Evolutionary conservation across 176 grass and related monocot species (phyloP).

Genomic region (Ampelocalamus luodianensis): DNA sequence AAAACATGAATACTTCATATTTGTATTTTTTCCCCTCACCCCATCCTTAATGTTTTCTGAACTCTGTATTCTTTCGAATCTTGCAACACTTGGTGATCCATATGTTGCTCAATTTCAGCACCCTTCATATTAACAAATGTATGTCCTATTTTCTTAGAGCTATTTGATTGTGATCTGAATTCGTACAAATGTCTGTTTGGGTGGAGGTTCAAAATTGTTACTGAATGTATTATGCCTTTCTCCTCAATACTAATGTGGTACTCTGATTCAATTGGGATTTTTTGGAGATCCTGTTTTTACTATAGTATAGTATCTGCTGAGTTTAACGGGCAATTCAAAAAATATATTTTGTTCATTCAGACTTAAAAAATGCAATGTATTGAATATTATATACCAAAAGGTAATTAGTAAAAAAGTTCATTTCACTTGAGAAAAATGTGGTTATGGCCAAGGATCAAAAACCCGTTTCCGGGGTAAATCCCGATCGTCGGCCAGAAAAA

Average conservation of each 20-base stretch:
- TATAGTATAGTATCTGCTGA: not conserved
- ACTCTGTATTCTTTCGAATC: not conserved
- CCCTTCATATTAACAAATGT: conserved; percentile 14
- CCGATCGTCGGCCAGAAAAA: too few species aligned
- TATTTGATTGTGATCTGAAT: conserved; percentile 16
- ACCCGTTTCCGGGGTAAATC: too few species aligned
- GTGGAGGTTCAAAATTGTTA: conserved; percentile 16
- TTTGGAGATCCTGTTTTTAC: not conserved
- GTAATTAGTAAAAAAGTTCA: not conserved
- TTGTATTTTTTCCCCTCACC: not conserved
- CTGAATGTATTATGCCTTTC: not conserved
- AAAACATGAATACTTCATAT: not conserved
- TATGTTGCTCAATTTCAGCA: not conserved
- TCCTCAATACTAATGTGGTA: not conserved
- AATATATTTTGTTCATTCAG: not conserved
- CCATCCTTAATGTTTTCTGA: conserved; percentile 10
- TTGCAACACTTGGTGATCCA: not conserved
- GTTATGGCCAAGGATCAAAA: too few species aligned
- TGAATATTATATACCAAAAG: not conserved
- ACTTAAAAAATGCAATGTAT: conserved; percentile 2
- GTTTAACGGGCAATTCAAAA: conserved; percentile 23
- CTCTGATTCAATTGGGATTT: conserved; percentile 22
- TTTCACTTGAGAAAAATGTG: not conserved
- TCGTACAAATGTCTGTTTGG: conserved; percentile 11
- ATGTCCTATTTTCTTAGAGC: not conserved